A percentile compares a stretch with the other conserved stretches of the same genome.
phyloP scores from a whole-genome alignment of 257 asterid species.

The Marsdenia floribunda region DNA sequence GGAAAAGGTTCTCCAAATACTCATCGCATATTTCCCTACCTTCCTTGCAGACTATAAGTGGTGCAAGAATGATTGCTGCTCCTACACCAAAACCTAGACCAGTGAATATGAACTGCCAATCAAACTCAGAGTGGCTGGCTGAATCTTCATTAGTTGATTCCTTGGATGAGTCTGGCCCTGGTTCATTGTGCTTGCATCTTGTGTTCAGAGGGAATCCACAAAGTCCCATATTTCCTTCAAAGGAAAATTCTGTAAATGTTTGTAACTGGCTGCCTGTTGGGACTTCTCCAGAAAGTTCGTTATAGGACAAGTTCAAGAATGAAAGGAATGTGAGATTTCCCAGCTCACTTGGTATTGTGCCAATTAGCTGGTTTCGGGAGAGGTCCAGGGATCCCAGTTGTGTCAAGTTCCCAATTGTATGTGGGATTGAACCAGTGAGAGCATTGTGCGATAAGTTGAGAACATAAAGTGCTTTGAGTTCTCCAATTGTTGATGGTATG shows the following conservation, averaged over 20 bases:
- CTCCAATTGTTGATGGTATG: conserved; percentile 44
- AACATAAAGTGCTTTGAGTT: conserved; percentile 41
- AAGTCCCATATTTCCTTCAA: conserved; percentile 35
- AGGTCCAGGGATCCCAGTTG: conserved; percentile 55
- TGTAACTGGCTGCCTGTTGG: conserved; percentile 38
- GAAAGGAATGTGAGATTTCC: conserved; percentile 42
- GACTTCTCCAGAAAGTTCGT: conserved; percentile 36
- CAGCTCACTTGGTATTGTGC: conserved; percentile 43
- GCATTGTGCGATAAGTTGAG: conserved; percentile 55
- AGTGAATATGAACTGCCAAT: conserved; percentile 50
- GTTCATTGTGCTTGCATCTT: conserved; percentile 14
- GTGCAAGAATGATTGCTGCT: conserved; percentile 45
- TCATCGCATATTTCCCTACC: conserved; percentile 35
- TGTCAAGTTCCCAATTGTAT: conserved; percentile 43
- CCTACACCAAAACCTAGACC: conserved; percentile 44
- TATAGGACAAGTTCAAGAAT: conserved; percentile 42
- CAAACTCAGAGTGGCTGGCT: neutral
- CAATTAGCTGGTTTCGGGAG: conserved; percentile 36
- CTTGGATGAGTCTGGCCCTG: neutral
- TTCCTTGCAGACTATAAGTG: conserved; percentile 40
- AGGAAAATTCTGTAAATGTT: conserved; percentile 39
- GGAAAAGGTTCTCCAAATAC: conserved; percentile 26
- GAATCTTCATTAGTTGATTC: neutral
- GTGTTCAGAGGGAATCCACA: conserved; percentile 41
- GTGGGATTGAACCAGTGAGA: conserved; percentile 46